Evolutionary conservation across 345 rosid genomes (phyloP).

Genomic region (Aquilaria malaccensis): DNA sequence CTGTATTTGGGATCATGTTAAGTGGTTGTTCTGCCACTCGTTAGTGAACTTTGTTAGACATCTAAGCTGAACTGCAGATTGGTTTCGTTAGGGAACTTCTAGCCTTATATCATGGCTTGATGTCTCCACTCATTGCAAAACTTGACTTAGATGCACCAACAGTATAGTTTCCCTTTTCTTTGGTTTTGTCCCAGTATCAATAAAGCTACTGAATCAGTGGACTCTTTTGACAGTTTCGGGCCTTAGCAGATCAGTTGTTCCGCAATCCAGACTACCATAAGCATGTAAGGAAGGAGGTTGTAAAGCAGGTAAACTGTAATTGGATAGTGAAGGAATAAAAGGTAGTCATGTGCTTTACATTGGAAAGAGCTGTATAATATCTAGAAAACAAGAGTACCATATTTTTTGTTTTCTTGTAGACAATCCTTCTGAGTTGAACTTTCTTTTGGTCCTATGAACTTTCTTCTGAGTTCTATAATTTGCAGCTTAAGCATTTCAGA

Average conservation of each 20-base stretch:
- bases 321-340: too few relatives aligned
- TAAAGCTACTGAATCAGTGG: background rate
- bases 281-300: conserved; percentile 66
- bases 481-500: conserved; percentile 66
- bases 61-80: too few relatives aligned
- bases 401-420: too few relatives aligned
- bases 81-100: background rate
- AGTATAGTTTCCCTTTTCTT: background rate
- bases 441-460: background rate
- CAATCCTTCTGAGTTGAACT: too few relatives aligned
- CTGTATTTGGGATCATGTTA: too few relatives aligned
- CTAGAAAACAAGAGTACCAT: too few relatives aligned
- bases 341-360: too few relatives aligned
- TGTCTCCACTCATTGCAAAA: too few relatives aligned
- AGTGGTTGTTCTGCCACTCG: too few relatives aligned
- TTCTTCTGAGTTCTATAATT: conserved; percentile 7
- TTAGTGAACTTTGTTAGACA: too few relatives aligned
- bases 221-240: conserved; percentile 62
- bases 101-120: too few relatives aligned
- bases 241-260: conserved; percentile 89
- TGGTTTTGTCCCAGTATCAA: background rate
- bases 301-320: conserved; percentile 62
- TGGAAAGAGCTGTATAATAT: too few relatives aligned
- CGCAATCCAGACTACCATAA: conserved; percentile 77
- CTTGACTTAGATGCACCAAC: background rate